Evolutionary conservation across 768 basidiomycete species (phyloP).

Genomic region (Tulasnella sp.): DNA sequence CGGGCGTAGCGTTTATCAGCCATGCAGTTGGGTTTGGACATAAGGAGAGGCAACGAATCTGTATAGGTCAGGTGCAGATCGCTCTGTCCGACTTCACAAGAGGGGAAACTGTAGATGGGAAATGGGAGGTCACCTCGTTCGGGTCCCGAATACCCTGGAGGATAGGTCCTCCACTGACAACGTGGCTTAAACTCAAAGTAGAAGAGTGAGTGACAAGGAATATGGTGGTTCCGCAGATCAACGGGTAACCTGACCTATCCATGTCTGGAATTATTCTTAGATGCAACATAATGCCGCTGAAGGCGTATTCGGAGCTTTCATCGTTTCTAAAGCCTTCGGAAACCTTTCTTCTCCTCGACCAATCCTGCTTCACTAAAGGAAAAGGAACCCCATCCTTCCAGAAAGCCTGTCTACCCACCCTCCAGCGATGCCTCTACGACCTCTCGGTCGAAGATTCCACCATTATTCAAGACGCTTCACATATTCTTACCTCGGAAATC

Average conservation of each 20-base stretch:
- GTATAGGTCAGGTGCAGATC: constrained; percentile 52
- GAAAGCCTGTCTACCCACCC: constrained; percentile 42
- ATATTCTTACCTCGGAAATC: constrained; percentile 27
- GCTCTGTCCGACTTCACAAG: constrained; percentile 63
- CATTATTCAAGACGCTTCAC: constrained; percentile 58
- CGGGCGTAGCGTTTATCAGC: constrained; percentile 8
- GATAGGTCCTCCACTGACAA: constrained; percentile 54
- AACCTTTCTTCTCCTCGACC: constrained; percentile 52
- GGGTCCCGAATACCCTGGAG: constrained; percentile 9
- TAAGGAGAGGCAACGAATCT: constrained; percentile 30
- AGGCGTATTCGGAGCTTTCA: constrained; percentile 55
- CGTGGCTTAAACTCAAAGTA: constrained; percentile 55
- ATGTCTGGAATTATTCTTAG: constrained; percentile 33
- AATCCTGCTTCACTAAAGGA: constrained; percentile 67
- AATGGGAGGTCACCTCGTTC: constrained; percentile 56
- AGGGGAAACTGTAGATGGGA: constrained; percentile 69
- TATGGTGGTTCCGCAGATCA: constrained; percentile 27
- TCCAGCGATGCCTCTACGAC: constrained; percentile 55
- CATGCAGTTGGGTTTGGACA: constrained; percentile 39
- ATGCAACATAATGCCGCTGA: constrained; percentile 69
- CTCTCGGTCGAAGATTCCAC: constrained; percentile 59
- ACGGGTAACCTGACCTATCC: not conserved
- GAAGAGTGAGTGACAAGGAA: constrained; percentile 49
- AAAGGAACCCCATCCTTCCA: constrained; percentile 36
- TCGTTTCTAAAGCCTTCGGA: constrained; percentile 30